phyloP scores from a whole-genome alignment of 176 grass and related monocot genomes.

The Oryza officinalis region DNA sequence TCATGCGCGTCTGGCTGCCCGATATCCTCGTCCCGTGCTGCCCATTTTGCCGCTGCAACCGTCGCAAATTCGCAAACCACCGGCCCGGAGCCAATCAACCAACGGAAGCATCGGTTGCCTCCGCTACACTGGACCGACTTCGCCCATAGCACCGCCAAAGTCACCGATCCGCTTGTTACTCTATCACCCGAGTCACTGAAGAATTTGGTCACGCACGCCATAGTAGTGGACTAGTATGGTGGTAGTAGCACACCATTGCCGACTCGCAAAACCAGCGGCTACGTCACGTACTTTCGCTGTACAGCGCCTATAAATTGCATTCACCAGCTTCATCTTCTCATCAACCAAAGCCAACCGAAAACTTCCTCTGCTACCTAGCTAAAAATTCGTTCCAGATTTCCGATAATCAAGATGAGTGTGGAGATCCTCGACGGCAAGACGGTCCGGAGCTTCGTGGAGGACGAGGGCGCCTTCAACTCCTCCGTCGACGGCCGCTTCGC shows the following conservation, averaged over 20 bases:
- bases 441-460: slow-evolving; percentile 59
- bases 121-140: no score
- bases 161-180: no score
- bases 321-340: neutral
- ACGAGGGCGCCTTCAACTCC: slow-evolving; percentile 52
- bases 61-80: neutral
- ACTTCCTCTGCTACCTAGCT: neutral
- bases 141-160: no score
- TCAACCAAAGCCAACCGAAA: neutral
- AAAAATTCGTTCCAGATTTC: neutral
- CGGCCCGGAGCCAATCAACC: neutral
- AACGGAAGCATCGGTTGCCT: neutral
- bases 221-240: no score
- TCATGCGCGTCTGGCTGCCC: neutral
- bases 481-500: slow-evolving; percentile 50
- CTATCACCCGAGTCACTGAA: no score
- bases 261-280: neutral
- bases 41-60: no score
- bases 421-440: slow-evolving; percentile 67
- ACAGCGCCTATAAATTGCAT: neutral
- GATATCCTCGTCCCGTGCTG: neutral
- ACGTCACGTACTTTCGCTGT: neutral
- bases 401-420: slow-evolving; percentile 54
- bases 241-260: neutral
- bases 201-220: no score